A percentile compares a stretch with the other conserved stretches of the same genome.
These are phyloP conservation scores for Candida saitoana DNA, from an alignment of 805 yeast genomes.

Conservation along the genomic window DNA sequence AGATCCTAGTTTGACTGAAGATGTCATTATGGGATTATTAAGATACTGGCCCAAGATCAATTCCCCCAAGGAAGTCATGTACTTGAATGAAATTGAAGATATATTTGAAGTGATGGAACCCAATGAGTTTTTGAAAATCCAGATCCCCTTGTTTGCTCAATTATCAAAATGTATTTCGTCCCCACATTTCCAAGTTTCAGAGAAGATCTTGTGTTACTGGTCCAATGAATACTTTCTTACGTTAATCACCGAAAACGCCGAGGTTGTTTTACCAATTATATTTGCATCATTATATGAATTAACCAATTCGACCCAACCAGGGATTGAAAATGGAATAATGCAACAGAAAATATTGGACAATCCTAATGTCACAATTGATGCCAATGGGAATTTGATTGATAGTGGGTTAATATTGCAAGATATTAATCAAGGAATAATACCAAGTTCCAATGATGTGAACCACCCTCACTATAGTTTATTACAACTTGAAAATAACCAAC, in stretches of 20 bases:
- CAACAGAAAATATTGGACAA: conserved; percentile 35
- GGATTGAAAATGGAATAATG: conserved; percentile 36
- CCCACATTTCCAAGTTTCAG: conserved; percentile 96
- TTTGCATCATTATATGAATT: conserved; percentile 87
- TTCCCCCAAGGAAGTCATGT: conserved; percentile 94
- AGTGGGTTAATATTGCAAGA: conserved; percentile 30
- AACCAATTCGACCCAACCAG: conserved; percentile 50
- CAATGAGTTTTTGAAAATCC: conserved; percentile 82
- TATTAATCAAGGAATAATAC: conserved; percentile 18
- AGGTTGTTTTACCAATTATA: conserved; percentile 85
- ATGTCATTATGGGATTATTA: conserved; percentile 89
- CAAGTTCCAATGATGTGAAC: conserved; percentile 20
- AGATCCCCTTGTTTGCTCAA: conserved; percentile 90
- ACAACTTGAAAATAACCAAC: conserved; percentile 13
- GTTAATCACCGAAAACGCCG: conserved; percentile 87
- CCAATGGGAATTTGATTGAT: conserved; percentile 41
- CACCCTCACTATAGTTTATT: conserved; percentile 19
- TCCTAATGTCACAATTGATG: conserved; percentile 37
- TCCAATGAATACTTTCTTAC: conserved; percentile 90
- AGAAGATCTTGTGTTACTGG: conserved; percentile 91
- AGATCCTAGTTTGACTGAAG: conserved; percentile 88
- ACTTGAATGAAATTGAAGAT: conserved; percentile 92
- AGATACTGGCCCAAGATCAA: conserved; percentile 96
- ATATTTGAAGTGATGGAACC: conserved; percentile 96
- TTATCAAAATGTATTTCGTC: conserved; percentile 89